These are phyloP conservation scores for Geum urbanum DNA, from an alignment of 306 rosid species.

Conservation along the genomic window DNA sequence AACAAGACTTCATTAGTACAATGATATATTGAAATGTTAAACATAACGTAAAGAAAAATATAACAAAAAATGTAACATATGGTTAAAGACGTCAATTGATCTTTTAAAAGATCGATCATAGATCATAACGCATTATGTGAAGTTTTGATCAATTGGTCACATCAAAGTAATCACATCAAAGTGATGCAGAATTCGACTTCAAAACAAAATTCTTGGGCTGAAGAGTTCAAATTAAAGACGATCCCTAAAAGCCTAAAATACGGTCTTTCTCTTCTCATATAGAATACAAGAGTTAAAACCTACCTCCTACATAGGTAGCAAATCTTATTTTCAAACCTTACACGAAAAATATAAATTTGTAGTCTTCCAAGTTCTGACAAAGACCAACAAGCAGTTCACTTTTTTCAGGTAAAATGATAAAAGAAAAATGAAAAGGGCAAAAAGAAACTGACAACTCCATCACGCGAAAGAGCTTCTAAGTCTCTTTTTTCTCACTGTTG, in stretches of 20 bases:
- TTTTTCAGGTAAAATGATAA: conserved; percentile 22
- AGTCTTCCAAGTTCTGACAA: conserved; percentile 43
- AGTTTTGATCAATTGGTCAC: no score
- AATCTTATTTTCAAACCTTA: no score
- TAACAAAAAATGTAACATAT: no score
- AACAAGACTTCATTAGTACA: no score
- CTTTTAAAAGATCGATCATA: no score
- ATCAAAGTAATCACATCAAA: neutral
- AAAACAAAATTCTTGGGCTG: neutral
- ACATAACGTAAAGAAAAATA: no score
- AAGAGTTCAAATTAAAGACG: neutral
- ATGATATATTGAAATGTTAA: no score
- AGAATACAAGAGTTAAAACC: neutral
- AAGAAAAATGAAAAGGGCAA: conserved; percentile 18
- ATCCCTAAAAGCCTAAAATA: no score
- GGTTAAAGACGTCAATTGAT: no score
- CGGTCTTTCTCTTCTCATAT: neutral
- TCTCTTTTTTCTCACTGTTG: conserved; percentile 22
- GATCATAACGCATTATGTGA: no score
- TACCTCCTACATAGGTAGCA: neutral
- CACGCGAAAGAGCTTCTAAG: conserved; percentile 52
- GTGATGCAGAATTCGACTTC: neutral
- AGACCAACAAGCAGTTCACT: conserved; percentile 16
- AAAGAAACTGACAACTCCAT: conserved; percentile 41
- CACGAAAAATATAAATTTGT: neutral